These are phyloP conservation scores for Phytophthora foliorum DNA, from an alignment of 352 stramenopile species.

Conservation along the genomic window DNA sequence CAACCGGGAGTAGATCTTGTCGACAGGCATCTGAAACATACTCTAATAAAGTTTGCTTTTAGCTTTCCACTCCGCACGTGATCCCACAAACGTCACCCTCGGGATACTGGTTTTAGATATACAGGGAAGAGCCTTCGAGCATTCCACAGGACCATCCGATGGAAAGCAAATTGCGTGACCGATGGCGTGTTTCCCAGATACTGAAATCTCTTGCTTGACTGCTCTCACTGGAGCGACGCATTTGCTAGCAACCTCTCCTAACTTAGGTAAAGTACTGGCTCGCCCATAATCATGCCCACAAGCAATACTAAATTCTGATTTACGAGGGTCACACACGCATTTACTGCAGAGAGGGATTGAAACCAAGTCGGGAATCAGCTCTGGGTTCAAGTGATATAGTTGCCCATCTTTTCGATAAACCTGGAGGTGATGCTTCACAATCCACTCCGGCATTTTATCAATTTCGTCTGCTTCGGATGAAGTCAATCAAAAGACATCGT, in stretches of 20 bases:
- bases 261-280: not conserved
- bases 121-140: not conserved
- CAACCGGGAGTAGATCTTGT: constrained; percentile 12
- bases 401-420: not conserved
- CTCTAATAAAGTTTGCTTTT: not conserved
- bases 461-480: not conserved
- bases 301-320: constrained; percentile 11
- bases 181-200: constrained; percentile 1
- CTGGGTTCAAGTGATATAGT: constrained; percentile 15
- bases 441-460: not conserved
- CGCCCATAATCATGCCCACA: constrained; percentile 15
- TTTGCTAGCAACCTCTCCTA: constrained; percentile 4
- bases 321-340: not conserved
- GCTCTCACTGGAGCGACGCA: constrained; percentile 5
- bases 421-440: constrained; percentile 3
- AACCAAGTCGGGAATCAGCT: not conserved
- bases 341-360: not conserved
- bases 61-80: not conserved
- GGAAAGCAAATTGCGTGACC: constrained; percentile 19
- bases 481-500: not conserved
- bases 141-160: not conserved
- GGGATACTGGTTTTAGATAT: not conserved
- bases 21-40: constrained; percentile 2
- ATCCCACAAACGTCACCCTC: constrained; percentile 11
- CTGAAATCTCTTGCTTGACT: not conserved